Base-by-base conservation (phyloP, 2,329 filamentous ascomycete species). In the Cladosporium cucumerinum region DNA sequence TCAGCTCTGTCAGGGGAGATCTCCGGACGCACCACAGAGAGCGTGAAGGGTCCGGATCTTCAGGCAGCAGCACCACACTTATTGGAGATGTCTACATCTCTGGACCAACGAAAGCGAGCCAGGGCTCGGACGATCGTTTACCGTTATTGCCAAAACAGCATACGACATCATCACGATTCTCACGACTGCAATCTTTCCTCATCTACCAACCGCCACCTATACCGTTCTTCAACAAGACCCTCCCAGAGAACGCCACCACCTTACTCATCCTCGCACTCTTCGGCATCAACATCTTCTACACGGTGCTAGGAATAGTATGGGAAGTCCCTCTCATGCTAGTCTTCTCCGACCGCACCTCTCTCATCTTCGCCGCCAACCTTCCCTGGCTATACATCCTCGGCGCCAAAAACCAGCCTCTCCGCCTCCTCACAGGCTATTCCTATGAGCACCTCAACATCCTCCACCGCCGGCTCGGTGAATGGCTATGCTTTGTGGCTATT, bases 381-480 rank as follows among this genome's bases (percentile, higher is more conserved):
- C 82, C 82, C 3, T 74, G 84, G 46, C 78, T 89, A 3, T 89
- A 90, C 72, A 77, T 89, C 5, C 79, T 90, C 3, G 83, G 85
- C 1, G 87, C 88, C 34, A 90, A 90, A 73, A 89, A 87, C 66
- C 87, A 89, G 67, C 87, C 87, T 0, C 72, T 89, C 36, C 84
- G 84, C 65, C 69, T 80, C 1, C 76, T 90, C 21, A 89, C 87
- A 0, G 86, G 87, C 4, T 82, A 84, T 67, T 89, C 86, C 0
- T 90, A 90, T 71, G 87, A 89, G 74, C 82, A 84, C 5, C 78
- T 89, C 49, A 89, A 89, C 72, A 84, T 89, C 54, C 82, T 89
- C 63, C 87, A 90, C 72, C 84, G 87, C 39, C 81, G 87, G 5
- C 79, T 89, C 1, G 87, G 87, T 26, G 86, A 89, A 72, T 73